phyloP scores from a whole-genome alignment of 2,329 filamentous ascomycete genomes.

The Thyridium curvatum region DNA sequence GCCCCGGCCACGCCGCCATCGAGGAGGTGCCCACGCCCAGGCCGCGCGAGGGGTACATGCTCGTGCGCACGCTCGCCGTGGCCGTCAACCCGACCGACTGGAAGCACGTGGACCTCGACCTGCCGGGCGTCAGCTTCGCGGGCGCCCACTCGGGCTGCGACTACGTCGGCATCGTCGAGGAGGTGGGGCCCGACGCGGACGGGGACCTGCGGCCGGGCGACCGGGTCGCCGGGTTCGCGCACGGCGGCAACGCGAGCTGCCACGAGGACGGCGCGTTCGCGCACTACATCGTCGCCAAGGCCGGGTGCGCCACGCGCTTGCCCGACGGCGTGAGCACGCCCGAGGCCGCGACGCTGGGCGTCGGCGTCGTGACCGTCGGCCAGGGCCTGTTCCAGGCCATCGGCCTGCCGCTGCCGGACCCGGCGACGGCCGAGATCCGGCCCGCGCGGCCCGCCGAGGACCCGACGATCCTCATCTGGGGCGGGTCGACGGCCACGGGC shows the following conservation, averaged over 20 bases:
- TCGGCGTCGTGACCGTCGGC: conserved; percentile 34
- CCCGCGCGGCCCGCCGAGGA: conserved; percentile 20
- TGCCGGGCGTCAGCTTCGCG: conserved; percentile 3
- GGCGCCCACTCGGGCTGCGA: conserved; percentile 30
- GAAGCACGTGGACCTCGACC: conserved; percentile 11
- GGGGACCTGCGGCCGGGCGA: conserved; percentile 40
- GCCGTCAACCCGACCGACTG: conserved; percentile 22
- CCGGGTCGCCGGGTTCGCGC: conserved; percentile 32
- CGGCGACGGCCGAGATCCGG: conserved; percentile 3
- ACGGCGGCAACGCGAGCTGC: conserved; percentile 28
- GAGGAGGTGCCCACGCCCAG: conserved; percentile 13
- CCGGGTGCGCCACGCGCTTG: conserved; percentile 32
- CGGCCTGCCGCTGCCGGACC: conserved; percentile 36
- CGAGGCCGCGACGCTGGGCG: conserved; percentile 35
- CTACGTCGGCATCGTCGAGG: conserved; percentile 38
- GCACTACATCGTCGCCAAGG: conserved; percentile 30
- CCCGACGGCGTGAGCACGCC: conserved; percentile 38
- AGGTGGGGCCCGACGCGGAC: conserved; percentile 34
- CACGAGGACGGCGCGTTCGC: conserved; percentile 36
- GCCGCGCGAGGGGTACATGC: conserved; percentile 18
- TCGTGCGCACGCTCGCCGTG: conserved; percentile 16
- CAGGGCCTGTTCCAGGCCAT: conserved; percentile 42
- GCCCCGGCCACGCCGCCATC: conserved; percentile 11
- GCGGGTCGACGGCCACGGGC: conserved; percentile 47
- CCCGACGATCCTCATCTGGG: conserved; percentile 35